Percentiles rank a stretch among this genome's conserved stretches.
Evolutionary conservation across 2,329 filamentous ascomycete species (phyloP).

Genomic region (Penicillium sclerotiorum): DNA sequence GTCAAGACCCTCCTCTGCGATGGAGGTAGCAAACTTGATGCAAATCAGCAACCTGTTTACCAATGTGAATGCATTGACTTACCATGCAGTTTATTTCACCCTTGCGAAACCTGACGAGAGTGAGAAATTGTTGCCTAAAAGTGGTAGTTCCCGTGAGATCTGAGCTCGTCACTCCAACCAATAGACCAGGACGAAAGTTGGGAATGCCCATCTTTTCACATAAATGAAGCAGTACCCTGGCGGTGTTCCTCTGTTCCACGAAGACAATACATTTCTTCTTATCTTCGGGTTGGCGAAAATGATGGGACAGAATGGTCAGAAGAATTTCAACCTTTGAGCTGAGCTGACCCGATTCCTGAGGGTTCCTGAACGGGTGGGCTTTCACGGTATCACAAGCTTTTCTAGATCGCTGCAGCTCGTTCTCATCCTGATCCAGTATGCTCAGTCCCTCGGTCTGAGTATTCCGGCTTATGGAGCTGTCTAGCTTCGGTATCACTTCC

Average conservation of each 20-base stretch:
- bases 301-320: constrained; percentile 59
- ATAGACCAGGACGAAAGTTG: constrained; percentile 61
- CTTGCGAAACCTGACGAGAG: constrained; percentile 65
- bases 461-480: constrained; percentile 49
- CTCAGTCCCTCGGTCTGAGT: constrained; percentile 4
- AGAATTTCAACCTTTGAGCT: constrained; percentile 75
- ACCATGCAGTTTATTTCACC: constrained; percentile 30
- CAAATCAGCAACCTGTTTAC: background rate
- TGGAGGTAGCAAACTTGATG: constrained; percentile 60
- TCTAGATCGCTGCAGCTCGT: constrained; percentile 59
- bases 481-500: constrained; percentile 62
- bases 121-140: constrained; percentile 72
- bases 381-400: constrained; percentile 61
- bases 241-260: constrained; percentile 76
- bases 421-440: constrained; percentile 50
- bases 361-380: constrained; percentile 51
- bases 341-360: constrained; percentile 48
- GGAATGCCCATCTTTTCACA: constrained; percentile 62
- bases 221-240: constrained; percentile 70
- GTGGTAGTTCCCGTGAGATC: constrained; percentile 64
- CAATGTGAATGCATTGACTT: background rate
- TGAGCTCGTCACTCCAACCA: constrained; percentile 64
- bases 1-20: constrained; percentile 68
- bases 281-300: constrained; percentile 62
- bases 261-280: constrained; percentile 81